Conservation (phyloP, 345 rosid genomes). For the Abelmoschus esculentus region DNA sequence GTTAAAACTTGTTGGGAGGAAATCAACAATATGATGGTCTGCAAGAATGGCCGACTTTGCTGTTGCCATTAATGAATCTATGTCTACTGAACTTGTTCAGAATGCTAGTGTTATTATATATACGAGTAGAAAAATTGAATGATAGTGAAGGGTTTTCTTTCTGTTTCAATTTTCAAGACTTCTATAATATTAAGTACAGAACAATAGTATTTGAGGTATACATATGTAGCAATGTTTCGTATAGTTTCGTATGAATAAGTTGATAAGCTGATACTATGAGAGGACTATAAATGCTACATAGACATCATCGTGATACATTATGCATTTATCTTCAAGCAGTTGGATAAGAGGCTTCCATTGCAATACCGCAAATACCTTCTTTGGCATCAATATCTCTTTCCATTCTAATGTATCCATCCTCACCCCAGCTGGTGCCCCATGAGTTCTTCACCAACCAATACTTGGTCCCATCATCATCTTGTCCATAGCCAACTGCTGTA, state of each 20-base stretch:
- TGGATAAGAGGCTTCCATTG: conserved; percentile 15
- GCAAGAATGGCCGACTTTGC: background rate
- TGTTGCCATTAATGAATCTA: background rate
- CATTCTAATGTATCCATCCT: conserved; percentile 13
- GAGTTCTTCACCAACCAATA: conserved; percentile 17
- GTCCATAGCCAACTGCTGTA: conserved; percentile 11
- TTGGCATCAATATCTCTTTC: background rate
- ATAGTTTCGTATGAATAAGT: background rate
- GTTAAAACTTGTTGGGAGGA: background rate
- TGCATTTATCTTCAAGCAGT: background rate
- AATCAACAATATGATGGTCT: background rate
- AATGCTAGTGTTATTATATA: background rate
- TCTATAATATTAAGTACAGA: background rate
- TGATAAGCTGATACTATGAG: background rate
- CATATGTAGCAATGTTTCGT: background rate
- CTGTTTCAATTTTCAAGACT: background rate
- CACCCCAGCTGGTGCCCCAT: conserved; percentile 14
- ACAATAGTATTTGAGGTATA: background rate
- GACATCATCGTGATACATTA: too few species aligned
- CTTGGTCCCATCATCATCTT: conserved; percentile 3
- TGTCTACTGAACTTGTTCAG: background rate
- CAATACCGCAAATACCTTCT: conserved; percentile 14
- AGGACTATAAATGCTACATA: too few species aligned
- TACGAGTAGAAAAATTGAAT: background rate
- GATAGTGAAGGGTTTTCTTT: background rate